phyloP scores from a whole-genome alignment of 495 filamentous ascomycete genomes.

The Podospora didyma region DNA sequence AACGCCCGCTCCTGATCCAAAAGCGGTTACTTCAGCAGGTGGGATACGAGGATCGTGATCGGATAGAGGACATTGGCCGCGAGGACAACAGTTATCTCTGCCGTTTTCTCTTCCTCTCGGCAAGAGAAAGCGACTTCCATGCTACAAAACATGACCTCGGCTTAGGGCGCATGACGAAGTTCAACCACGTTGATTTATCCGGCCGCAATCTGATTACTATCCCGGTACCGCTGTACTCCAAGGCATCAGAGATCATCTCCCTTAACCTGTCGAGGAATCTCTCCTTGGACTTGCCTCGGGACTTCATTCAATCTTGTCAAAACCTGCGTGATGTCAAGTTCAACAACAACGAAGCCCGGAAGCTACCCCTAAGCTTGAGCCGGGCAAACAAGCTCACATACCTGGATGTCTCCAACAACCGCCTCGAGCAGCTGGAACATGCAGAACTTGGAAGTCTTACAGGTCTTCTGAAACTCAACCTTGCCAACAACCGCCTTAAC shows the following conservation, averaged over 20 bases:
- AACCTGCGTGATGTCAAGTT: conserved; percentile 94
- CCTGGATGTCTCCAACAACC: conserved; percentile 92
- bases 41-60: conserved; percentile 83
- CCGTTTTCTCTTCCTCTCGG: conserved; percentile 89
- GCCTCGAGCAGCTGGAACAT: conserved; percentile 79
- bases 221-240: conserved; percentile 88
- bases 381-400: conserved; percentile 77
- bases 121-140: conserved; percentile 75
- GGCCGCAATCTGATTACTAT: conserved; percentile 94
- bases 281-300: conserved; percentile 86
- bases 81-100: conserved; percentile 97
- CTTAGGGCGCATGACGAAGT: conserved; percentile 76
- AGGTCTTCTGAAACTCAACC: conserved; percentile 82
- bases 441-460: conserved; percentile 60
- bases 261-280: conserved; percentile 90
- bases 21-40: conserved; percentile 89
- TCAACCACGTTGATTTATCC: conserved; percentile 87
- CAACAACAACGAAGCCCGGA: conserved; percentile 83
- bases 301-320: conserved; percentile 92
- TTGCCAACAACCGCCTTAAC: conserved; percentile 86
- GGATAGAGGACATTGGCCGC: conserved; percentile 89
- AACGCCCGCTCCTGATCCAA: conserved; percentile 87
- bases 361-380: conserved; percentile 79
- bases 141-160: conserved; percentile 62
- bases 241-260: conserved; percentile 87